Conservation (phyloP, 2,329 filamentous ascomycete genomes). For the Gaeumannomyces tritici region DNA sequence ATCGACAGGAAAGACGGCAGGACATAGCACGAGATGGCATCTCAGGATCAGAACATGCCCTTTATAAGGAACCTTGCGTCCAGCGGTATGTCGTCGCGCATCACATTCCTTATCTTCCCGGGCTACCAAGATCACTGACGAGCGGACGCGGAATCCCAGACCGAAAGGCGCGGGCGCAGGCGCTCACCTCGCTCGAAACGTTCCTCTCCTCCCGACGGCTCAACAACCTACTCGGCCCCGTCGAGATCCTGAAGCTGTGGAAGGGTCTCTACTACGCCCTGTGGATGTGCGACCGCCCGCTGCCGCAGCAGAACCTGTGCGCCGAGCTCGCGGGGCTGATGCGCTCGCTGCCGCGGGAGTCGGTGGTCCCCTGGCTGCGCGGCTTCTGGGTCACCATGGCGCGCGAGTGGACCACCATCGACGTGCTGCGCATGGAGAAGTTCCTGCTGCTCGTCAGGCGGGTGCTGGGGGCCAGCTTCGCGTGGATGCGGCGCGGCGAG, state of each 20-base stretch:
- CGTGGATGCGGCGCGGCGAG: constrained; percentile 23
- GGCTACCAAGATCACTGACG: background rate
- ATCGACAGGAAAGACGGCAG: background rate
- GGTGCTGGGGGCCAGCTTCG: constrained; percentile 64
- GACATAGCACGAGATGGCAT: constrained; percentile 20
- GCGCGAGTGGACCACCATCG: constrained; percentile 60
- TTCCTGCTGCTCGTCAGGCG: constrained; percentile 77
- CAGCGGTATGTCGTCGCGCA: constrained; percentile 52
- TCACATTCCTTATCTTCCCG: background rate
- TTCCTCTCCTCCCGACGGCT: constrained; percentile 58
- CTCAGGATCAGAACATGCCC: constrained; percentile 45
- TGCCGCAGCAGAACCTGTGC: constrained; percentile 79
- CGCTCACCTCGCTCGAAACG: constrained; percentile 64
- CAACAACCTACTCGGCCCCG: constrained; percentile 44
- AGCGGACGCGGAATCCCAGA: constrained; percentile 38
- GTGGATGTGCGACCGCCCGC: constrained; percentile 86
- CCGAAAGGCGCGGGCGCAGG: constrained; percentile 65
- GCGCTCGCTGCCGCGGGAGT: constrained; percentile 41
- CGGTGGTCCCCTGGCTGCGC: constrained; percentile 39
- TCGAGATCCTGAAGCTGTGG: constrained; percentile 83
- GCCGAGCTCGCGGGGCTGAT: constrained; percentile 65
- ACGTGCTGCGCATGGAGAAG: constrained; percentile 80
- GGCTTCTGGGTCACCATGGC: constrained; percentile 66
- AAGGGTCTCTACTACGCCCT: constrained; percentile 89
- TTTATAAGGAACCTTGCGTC: constrained; percentile 79